These are phyloP conservation scores for Phytophthora aleatoria DNA, from an alignment of 352 stramenopile genomes.

Conservation along the genomic window DNA sequence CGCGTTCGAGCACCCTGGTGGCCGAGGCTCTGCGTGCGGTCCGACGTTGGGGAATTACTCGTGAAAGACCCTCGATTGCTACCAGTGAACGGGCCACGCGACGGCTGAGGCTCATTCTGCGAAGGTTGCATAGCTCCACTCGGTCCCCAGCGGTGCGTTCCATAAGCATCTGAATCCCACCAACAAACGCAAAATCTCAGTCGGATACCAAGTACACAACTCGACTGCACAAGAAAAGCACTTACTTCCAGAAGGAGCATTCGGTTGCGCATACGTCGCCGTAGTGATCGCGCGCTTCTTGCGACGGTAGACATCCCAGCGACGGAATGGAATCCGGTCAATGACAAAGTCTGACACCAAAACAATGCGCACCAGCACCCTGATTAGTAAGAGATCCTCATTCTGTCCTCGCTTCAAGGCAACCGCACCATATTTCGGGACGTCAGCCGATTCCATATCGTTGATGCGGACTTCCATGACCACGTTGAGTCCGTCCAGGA, in stretches of 20 bases:
- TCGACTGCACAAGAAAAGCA: constrained; percentile 5
- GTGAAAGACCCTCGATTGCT: constrained; percentile 36
- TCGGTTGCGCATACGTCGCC: constrained; percentile 48
- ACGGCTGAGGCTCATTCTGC: constrained; percentile 31
- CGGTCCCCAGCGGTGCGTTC: constrained; percentile 71
- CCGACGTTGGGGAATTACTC: constrained; percentile 15
- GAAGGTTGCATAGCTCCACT: constrained; percentile 46
- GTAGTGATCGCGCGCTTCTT: constrained; percentile 57
- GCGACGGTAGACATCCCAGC: constrained; percentile 82
- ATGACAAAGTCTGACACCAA: constrained; percentile 67
- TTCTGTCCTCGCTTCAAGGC: not conserved
- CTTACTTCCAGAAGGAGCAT: constrained; percentile 43
- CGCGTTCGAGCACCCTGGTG: constrained; percentile 22
- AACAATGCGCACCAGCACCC: constrained; percentile 28
- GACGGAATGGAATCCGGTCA: constrained; percentile 78
- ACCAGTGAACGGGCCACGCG: constrained; percentile 26
- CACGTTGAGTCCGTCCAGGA: constrained; percentile 74
- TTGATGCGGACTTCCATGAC: constrained; percentile 89
- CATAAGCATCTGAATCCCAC: constrained; percentile 47
- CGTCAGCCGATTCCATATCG: constrained; percentile 68
- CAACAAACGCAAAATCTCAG: constrained; percentile 1
- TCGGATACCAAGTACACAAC: constrained; percentile 1
- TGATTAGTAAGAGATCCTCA: constrained; percentile 3
- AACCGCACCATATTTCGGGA: constrained; percentile 83
- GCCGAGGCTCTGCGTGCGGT: constrained; percentile 34